Evolutionary conservation across 768 basidiomycete genomes (phyloP).

Genomic region (Rhodosporidiobolus odoratus): DNA sequence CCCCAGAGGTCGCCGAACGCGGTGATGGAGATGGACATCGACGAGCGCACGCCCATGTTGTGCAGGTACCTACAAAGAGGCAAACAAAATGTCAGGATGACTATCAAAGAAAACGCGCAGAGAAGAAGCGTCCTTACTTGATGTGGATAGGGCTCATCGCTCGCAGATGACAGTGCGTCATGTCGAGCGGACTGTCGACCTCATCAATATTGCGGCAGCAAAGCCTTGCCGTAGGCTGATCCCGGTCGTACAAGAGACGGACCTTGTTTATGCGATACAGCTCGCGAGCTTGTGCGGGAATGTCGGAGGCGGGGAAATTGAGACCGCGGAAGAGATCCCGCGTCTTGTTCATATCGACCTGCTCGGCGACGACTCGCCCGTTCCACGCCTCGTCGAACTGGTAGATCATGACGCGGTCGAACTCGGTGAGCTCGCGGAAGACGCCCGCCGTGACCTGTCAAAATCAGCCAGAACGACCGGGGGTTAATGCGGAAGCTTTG

Average conservation of each 20-base stretch:
- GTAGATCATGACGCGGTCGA: slow-evolving; percentile 74
- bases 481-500: neutral
- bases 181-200: slow-evolving; percentile 65
- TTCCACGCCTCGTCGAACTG: slow-evolving; percentile 44
- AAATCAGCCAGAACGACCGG: neutral
- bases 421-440: slow-evolving; percentile 72
- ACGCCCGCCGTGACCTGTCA: slow-evolving; percentile 63
- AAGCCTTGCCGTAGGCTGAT: slow-evolving; percentile 66
- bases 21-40: slow-evolving; percentile 79
- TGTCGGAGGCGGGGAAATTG: slow-evolving; percentile 61
- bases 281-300: slow-evolving; percentile 57
- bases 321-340: slow-evolving; percentile 67
- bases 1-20: slow-evolving; percentile 77
- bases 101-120: neutral
- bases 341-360: slow-evolving; percentile 70
- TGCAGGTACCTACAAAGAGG: slow-evolving; percentile 55
- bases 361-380: slow-evolving; percentile 60
- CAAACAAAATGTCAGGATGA: neutral
- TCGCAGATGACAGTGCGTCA: slow-evolving; percentile 78
- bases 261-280: slow-evolving; percentile 73
- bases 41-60: slow-evolving; percentile 76
- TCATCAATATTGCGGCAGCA: slow-evolving; percentile 61
- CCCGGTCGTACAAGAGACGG: slow-evolving; percentile 67
- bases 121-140: slow-evolving; percentile 45
- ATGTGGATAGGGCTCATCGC: slow-evolving; percentile 83